Base-by-base conservation (phyloP, 108 stramenopile species). In the Discostella stelligeroides region DNA sequence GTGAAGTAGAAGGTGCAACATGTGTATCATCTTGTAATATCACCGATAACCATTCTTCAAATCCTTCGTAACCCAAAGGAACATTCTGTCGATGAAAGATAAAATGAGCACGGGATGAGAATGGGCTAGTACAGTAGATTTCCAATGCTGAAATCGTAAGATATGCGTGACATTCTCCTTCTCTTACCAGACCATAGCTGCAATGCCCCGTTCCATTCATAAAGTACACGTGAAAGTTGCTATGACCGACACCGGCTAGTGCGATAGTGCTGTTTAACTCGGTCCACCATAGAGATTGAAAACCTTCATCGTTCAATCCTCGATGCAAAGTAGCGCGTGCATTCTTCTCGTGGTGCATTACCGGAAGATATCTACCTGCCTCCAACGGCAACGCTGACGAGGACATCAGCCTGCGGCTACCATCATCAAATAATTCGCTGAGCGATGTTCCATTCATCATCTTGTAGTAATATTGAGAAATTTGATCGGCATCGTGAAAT, bases 201-300 rank as follows among this genome's bases (percentile, higher is more conserved):
- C 85, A 86, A 37, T 86, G 85, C 0, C 58, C 85, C 17, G 63
- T 58, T 20, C 67, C 72, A 12, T 81, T 76, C 43, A 81, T 78
- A 25, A 76, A 43, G 55, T 60, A 86, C 0, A 62, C 65, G 15
- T 83, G 46, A 50, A 86, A 75, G 25, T 86, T 86, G 11, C 40
- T 17, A 61, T 86, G 82, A 1, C 68, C 57, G 20, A 70, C 66
- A 30, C 30, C 47, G 13, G 76, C 62, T 25, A 40, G 57, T 7
- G 60, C 27, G 13, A 83, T 11, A 14, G 79, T 83, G 10, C 23
- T 20, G 14, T 70, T 73, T 41, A 83, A 50, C 57, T 72, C 45
- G 8, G 28, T 57, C 64, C 75, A 81, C 85, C 85, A 86, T 14
- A 60, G 48, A 20, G 14, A 34, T 48, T 18, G 43, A 4, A 45